A percentile compares a stretch with the other conserved stretches of the same genome.
Evolutionary conservation across 139 green algal species (phyloP).

Genomic region (Pseudopediastrum boryanum): DNA sequence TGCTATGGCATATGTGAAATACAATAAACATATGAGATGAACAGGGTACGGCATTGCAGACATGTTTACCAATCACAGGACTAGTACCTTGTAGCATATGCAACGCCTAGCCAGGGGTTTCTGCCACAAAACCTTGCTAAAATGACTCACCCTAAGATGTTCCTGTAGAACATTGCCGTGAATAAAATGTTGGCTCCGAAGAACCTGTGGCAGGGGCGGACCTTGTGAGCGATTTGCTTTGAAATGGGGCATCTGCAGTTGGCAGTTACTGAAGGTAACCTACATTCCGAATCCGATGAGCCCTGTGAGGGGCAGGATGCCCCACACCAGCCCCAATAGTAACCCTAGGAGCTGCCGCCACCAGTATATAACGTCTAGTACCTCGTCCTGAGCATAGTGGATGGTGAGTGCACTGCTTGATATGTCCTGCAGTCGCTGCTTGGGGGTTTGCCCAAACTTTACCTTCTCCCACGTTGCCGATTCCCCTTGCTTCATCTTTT

Average conservation of each 20-base stretch:
- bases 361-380: constrained; percentile 27
- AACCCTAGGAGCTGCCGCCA: constrained; percentile 5
- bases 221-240: background rate
- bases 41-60: no score
- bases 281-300: constrained; percentile 13
- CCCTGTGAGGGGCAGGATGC: constrained; percentile 5
- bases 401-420: background rate
- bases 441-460: background rate
- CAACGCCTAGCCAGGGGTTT: background rate
- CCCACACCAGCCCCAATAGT: constrained; percentile 19
- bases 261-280: background rate
- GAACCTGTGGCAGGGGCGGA: background rate
- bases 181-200: background rate
- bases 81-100: no score
- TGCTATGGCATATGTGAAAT: no score
- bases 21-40: no score
- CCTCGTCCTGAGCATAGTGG: constrained; percentile 27
- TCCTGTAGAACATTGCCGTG: constrained; percentile 7
- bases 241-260: background rate
- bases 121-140: background rate
- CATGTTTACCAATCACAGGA: no score
- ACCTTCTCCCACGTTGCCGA: constrained; percentile 28
- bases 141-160: constrained; percentile 14
- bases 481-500: constrained; percentile 13
- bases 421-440: background rate